Evolutionary conservation across 2,329 filamentous ascomycete genomes (phyloP).

Genomic region (Didymella glomerata): DNA sequence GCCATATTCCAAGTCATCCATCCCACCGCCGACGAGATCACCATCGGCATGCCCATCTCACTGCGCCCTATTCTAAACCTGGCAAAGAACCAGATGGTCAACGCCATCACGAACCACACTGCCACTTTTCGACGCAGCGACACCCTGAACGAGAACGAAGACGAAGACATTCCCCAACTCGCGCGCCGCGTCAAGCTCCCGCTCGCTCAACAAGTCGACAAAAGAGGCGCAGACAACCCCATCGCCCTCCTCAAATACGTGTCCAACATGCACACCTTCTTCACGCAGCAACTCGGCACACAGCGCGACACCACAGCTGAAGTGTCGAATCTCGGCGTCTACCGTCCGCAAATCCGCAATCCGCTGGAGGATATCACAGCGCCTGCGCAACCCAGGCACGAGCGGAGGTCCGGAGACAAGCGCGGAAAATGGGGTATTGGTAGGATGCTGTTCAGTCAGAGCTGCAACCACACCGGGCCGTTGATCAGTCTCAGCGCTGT

Average conservation of each 20-base stretch:
- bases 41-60: slow-evolving; percentile 50
- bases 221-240: slow-evolving; percentile 41
- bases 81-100: slow-evolving; percentile 42
- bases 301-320: slow-evolving; percentile 53
- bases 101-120: slow-evolving; percentile 27
- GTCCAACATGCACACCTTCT: slow-evolving; percentile 50
- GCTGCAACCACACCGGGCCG: slow-evolving; percentile 50
- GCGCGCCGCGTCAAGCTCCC: slow-evolving; percentile 27
- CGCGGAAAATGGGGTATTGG: slow-evolving; percentile 50
- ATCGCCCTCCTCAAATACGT: slow-evolving; percentile 54
- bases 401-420: too few relatives aligned
- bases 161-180: slow-evolving; percentile 23
- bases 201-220: slow-evolving; percentile 29
- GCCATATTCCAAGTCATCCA: slow-evolving; percentile 45
- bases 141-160: background rate
- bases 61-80: slow-evolving; percentile 48
- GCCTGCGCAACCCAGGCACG: too few relatives aligned
- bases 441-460: slow-evolving; percentile 58
- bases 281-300: slow-evolving; percentile 51
- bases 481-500: slow-evolving; percentile 53
- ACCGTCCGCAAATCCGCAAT: slow-evolving; percentile 12
- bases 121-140: background rate
- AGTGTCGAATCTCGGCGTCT: slow-evolving; percentile 58
- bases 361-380: background rate
- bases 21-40: slow-evolving; percentile 43